phyloP scores from a whole-genome alignment of 1,284 basidiomycete species.

The Fomitopsis schrenkii region DNA sequence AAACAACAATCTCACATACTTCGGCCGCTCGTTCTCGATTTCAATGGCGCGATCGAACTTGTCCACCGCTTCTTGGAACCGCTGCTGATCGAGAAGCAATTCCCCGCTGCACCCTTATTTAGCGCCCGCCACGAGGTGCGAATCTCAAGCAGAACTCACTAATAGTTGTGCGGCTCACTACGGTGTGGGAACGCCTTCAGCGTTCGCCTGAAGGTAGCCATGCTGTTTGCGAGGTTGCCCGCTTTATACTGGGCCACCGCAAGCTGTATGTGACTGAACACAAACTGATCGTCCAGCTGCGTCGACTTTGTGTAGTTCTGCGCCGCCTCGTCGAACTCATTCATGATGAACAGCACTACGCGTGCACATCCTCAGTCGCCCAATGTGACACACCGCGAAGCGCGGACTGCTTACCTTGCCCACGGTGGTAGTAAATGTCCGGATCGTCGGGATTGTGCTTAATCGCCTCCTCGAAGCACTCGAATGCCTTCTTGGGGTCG shows the following conservation, averaged over 20 bases:
- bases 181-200: slow-evolving; percentile 78
- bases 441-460: slow-evolving; percentile 82
- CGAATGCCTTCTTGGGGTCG: slow-evolving; percentile 77
- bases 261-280: slow-evolving; percentile 95
- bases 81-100: slow-evolving; percentile 89
- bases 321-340: slow-evolving; percentile 83
- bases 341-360: slow-evolving; percentile 92
- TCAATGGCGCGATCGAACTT: slow-evolving; percentile 94
- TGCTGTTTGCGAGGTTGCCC: slow-evolving; percentile 73
- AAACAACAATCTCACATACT: slow-evolving; percentile 39
- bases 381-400: not conserved
- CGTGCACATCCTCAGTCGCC: not conserved
- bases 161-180: slow-evolving; percentile 90
- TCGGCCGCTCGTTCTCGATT: slow-evolving; percentile 83
- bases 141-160: slow-evolving; percentile 47
- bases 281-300: slow-evolving; percentile 78
- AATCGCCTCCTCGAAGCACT: slow-evolving; percentile 90
- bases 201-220: slow-evolving; percentile 86
- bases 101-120: slow-evolving; percentile 72
- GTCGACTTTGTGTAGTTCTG: slow-evolving; percentile 90
- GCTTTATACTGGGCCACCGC: slow-evolving; percentile 98
- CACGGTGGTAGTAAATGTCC: slow-evolving; percentile 99
- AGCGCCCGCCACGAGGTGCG: not conserved
- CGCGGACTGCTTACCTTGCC: slow-evolving; percentile 65
- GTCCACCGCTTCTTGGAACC: slow-evolving; percentile 89